Percentiles rank a stretch among this genome's conserved stretches.
phyloP scores from a whole-genome alignment of 2,329 filamentous ascomycete genomes.

The Aureobasidium sp. region DNA sequence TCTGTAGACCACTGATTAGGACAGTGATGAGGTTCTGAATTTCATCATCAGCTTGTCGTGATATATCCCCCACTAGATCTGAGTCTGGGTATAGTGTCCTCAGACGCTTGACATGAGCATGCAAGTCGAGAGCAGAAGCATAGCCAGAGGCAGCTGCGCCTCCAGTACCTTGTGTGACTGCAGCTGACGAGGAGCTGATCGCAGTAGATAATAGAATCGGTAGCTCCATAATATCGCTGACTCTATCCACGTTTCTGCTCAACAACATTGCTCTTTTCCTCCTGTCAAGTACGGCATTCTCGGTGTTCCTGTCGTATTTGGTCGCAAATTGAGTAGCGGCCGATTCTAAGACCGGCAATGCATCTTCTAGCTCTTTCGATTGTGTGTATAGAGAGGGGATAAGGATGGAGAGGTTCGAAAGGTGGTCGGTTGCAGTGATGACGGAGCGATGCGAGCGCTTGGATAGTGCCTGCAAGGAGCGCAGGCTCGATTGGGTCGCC shows the following conservation, averaged over 20 bases:
- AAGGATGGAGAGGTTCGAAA: conserved; percentile 62
- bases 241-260: conserved; percentile 76
- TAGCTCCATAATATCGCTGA: conserved; percentile 85
- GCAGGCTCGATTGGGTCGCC: conserved; percentile 67
- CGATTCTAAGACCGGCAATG: conserved; percentile 70
- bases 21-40: conserved; percentile 85
- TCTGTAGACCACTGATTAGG: conserved; percentile 67
- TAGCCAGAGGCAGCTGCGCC: conserved; percentile 49
- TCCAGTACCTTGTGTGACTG: conserved; percentile 29
- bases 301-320: conserved; percentile 66
- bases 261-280: conserved; percentile 75
- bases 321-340: conserved; percentile 73
- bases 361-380: conserved; percentile 57
- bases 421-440: conserved; percentile 69
- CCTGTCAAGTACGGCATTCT: conserved; percentile 55
- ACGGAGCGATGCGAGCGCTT: conserved; percentile 83
- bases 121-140: conserved; percentile 79
- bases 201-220: conserved; percentile 78
- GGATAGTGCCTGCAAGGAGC: conserved; percentile 78
- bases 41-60: conserved; percentile 69
- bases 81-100: conserved; percentile 76
- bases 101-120: conserved; percentile 85
- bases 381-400: conserved; percentile 61
- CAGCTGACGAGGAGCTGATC: conserved; percentile 46
- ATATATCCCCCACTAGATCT: conserved; percentile 62